Conservation (phyloP, 2,329 filamentous ascomycete species). For the Coniella lustricola region DNA sequence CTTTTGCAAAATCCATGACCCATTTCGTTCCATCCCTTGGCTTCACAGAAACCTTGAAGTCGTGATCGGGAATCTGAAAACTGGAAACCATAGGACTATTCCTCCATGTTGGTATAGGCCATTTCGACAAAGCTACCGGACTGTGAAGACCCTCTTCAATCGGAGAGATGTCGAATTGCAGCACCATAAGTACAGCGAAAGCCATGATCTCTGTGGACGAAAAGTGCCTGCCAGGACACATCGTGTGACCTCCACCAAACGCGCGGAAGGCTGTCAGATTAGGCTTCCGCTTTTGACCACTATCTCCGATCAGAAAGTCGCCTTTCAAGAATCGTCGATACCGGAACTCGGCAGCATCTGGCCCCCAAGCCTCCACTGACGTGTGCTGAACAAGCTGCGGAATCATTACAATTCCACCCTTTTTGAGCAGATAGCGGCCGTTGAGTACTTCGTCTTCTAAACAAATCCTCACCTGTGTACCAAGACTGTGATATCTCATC, state of each 20-base stretch:
- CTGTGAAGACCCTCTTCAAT: neutral
- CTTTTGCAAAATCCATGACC: too few species aligned
- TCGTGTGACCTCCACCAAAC: constrained; percentile 20
- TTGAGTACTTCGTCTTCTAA: constrained; percentile 22
- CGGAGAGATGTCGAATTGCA: constrained; percentile 19
- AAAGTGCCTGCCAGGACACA: constrained; percentile 22
- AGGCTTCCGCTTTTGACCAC: constrained; percentile 1
- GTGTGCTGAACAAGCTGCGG: constrained; percentile 18
- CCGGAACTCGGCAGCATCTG: neutral
- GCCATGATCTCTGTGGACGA: constrained; percentile 21
- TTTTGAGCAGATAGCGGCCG: constrained; percentile 15
- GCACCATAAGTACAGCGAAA: constrained; percentile 19
- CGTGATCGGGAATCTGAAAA: constrained; percentile 20
- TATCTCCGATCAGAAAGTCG: too few species aligned
- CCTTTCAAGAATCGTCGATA: neutral
- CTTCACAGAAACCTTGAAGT: constrained; percentile 18
- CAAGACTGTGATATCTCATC: constrained; percentile 21
- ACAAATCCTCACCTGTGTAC: constrained; percentile 17
- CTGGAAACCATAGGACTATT: constrained; percentile 19
- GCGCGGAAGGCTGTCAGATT: constrained; percentile 18
- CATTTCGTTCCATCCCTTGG: constrained; percentile 11
- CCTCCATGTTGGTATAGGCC: constrained; percentile 19
- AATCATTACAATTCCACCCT: constrained; percentile 18
- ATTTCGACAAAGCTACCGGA: constrained; percentile 8
- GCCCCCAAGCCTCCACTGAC: constrained; percentile 13